Percentiles rank a stretch among this genome's conserved stretches.
phyloP scores from a whole-genome alignment of 306 rosid species.

The Castanea mollissima region DNA sequence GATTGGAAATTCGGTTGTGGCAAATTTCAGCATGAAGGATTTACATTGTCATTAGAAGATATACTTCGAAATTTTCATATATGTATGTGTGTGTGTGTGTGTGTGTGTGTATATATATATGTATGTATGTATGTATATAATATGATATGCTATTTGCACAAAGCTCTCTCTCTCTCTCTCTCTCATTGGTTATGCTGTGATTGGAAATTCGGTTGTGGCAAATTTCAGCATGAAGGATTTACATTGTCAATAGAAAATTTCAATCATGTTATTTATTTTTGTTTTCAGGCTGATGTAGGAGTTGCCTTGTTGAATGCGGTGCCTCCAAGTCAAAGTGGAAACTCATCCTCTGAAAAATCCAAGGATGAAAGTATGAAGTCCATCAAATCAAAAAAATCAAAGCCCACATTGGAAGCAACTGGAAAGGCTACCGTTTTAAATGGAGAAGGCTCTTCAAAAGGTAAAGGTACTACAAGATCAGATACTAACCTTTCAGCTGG shows the following conservation, averaged over 20 bases:
- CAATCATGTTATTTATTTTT: conserved; percentile 30
- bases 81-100: too few species aligned
- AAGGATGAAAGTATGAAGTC: conserved; percentile 62
- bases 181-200: not conserved
- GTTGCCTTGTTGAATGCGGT: conserved; percentile 86
- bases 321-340: conserved; percentile 64
- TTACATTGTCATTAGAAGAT: conserved; percentile 14
- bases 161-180: not conserved
- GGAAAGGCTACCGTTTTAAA: conserved; percentile 40
- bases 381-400: conserved; percentile 65
- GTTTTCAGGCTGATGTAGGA: conserved; percentile 84
- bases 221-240: not conserved
- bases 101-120: too few species aligned
- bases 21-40: not conserved
- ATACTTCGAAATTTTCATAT: not conserved
- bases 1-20: not conserved
- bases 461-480: conserved; percentile 40
- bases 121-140: too few species aligned
- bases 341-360: conserved; percentile 47
- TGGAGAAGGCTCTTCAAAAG: conserved; percentile 75
- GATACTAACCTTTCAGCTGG: conserved; percentile 50
- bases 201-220: not conserved
- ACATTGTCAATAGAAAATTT: not conserved
- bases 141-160: too few species aligned
- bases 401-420: conserved; percentile 49